Base-by-base conservation (phyloP, 1,284 basidiomycete species). In the Leccinum fallax region DNA sequence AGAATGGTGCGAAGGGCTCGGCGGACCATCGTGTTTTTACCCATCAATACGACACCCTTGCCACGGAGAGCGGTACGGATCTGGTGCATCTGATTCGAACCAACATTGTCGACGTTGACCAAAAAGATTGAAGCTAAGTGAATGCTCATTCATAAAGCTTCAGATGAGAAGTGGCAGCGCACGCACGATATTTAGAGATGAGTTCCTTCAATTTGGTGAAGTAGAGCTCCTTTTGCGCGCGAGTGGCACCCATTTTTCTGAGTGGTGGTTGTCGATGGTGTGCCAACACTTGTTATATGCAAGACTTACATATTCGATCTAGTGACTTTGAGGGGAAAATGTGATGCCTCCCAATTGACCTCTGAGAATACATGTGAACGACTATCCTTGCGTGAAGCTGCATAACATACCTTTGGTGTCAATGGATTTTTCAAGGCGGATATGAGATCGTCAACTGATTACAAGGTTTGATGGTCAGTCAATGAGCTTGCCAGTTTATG, bases 1-100 rank as follows among this genome's bases (percentile, higher is more conserved):
- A 98, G 85, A 79, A 98, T 88, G 76, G 90, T 85, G 71, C 97
- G 95, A 69, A 99, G 87, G 63, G 95, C 97, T 77, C 97, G 95
- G 82, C 97, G 94, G 74, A 98, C 96, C 97, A 99, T 98, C 78
- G 97, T 99, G 90, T 99, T 99, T 85, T 99, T 99, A 77, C 97
- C 97, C 97, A 99, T 99, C 73, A 99, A 82, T 68, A 99, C 96
- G 64, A 95, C 83, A 85, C 93, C 97, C 80, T 94, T 95, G 76
- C 95, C 95, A 74, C 97, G 95, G 78, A 99, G 89, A 59, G 97
- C 84, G 71, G 94, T 90, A 84, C 97, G 96, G 77, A 99, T 98
- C 81, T 97, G 95, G 78, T 97, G 95, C 94, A 96, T 94, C 83
- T 99, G 97, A 86, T 98, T 97, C 66, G 96, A 98, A 65, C 94